Evolutionary conservation across 1,284 basidiomycete species (phyloP).

Genomic region (Fomitopsis betulina): DNA sequence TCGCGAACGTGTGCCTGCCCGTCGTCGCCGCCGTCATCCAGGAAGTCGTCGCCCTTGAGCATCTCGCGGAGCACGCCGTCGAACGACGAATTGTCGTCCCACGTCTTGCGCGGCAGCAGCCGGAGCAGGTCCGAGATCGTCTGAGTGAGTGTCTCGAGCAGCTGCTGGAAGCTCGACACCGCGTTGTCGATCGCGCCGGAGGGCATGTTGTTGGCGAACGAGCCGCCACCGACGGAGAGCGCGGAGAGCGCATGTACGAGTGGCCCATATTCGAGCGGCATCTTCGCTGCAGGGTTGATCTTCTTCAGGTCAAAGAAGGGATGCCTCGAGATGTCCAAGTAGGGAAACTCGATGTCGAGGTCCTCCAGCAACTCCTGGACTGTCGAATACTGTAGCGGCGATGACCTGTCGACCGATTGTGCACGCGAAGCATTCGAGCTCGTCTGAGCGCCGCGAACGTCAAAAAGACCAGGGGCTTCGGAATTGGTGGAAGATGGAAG

Average conservation of each 20-base stretch:
- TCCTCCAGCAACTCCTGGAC: conserved; percentile 61
- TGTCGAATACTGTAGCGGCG: conserved; percentile 39
- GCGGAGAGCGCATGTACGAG: conserved; percentile 81
- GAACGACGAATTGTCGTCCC: conserved; percentile 83
- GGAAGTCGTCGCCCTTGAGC: conserved; percentile 79
- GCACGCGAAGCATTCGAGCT: conserved; percentile 52
- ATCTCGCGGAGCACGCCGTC: conserved; percentile 80
- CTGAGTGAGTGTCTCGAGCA: conserved; percentile 79
- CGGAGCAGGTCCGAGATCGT: conserved; percentile 80
- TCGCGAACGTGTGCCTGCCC: conserved; percentile 45
- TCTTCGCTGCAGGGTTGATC: conserved; percentile 66
- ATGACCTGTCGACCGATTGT: conserved; percentile 49
- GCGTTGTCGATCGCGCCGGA: conserved; percentile 81
- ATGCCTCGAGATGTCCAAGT: conserved; percentile 32
- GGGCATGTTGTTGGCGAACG: conserved; percentile 75
- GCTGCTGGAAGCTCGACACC: conserved; percentile 79
- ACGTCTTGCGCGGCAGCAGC: conserved; percentile 77
- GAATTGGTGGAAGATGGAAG: conserved; percentile 41
- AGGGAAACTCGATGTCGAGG: conserved; percentile 64
- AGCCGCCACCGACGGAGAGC: conserved; percentile 79
- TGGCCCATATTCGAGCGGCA: conserved; percentile 76
- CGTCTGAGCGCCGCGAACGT: conserved; percentile 32
- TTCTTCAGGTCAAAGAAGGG: conserved; percentile 49
- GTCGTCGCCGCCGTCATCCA: conserved; percentile 69
- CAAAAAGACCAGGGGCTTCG: conserved; percentile 36